These are phyloP conservation scores for Isoetes taiwanensis DNA, from an alignment of 75 land plant species.

Conservation along the genomic window DNA sequence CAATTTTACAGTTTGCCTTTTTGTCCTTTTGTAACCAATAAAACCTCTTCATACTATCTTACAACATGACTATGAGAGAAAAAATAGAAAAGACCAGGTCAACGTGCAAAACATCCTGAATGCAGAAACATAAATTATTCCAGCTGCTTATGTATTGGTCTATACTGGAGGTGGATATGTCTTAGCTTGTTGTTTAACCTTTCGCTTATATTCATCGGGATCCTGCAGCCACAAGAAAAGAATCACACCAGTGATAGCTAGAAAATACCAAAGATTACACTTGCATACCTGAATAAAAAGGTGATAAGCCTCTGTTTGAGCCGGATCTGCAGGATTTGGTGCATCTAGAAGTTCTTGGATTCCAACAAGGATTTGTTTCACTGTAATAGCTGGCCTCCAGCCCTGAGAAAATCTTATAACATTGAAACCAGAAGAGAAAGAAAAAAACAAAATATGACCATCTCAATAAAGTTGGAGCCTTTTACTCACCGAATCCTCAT, in stretches of 20 bases:
- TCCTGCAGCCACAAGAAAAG: constrained; percentile 27
- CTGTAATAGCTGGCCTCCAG: constrained; percentile 96
- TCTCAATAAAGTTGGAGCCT: neutral
- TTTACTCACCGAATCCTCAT: constrained; percentile 76
- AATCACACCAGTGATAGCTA: neutral
- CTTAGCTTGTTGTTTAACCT: constrained; percentile 57
- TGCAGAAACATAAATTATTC: no score
- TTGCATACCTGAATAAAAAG: constrained; percentile 57
- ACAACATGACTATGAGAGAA: no score
- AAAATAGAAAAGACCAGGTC: no score
- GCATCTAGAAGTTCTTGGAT: constrained; percentile 89
- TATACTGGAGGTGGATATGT: constrained; percentile 53
- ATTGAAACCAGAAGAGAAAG: neutral
- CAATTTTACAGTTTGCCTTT: no score
- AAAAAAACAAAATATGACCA: neutral
- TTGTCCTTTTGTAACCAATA: no score
- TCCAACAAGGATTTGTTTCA: constrained; percentile 89
- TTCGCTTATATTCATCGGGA: constrained; percentile 43
- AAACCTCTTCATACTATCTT: no score
- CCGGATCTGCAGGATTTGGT: constrained; percentile 89
- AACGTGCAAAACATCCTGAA: no score
- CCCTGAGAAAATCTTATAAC: constrained; percentile 32
- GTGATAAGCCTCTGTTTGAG: constrained; percentile 81
- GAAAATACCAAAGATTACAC: neutral
- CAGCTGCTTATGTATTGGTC: no score